Percentiles rank a stretch among this genome's conserved stretches.
Conservation (phyloP, 2,329 filamentous ascomycete species). For the Dactylellina leptospora region DNA sequence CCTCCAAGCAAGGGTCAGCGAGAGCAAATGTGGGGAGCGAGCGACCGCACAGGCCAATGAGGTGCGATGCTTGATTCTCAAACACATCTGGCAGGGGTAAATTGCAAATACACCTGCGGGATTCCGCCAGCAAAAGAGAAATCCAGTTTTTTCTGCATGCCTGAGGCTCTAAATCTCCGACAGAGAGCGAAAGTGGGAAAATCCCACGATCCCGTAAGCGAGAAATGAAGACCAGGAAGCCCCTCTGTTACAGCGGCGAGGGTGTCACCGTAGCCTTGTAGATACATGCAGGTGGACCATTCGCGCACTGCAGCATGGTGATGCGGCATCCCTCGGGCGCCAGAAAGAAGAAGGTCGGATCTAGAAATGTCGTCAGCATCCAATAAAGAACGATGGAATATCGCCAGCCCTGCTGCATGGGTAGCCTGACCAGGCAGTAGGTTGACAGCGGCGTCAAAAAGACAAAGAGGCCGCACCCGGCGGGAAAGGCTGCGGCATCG, state of each 20-base stretch:
- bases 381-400: neutral
- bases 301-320: neutral
- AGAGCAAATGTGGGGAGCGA: neutral
- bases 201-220: constrained; percentile 34
- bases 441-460: constrained; percentile 20
- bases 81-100: constrained; percentile 5
- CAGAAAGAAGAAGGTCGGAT: neutral
- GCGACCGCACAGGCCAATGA: constrained; percentile 14
- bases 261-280: neutral
- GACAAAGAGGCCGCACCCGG: constrained; percentile 24
- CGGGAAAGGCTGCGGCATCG: constrained; percentile 26
- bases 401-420: constrained; percentile 12
- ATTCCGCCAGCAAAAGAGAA: constrained; percentile 6
- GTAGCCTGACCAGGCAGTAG: constrained; percentile 21
- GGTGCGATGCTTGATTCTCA: neutral
- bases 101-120: constrained; percentile 42
- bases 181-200: constrained; percentile 3
- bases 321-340: constrained; percentile 6
- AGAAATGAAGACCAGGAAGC: neutral
- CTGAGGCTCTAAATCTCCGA: constrained; percentile 42
- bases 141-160: neutral
- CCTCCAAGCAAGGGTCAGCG: neutral
- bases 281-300: neutral
- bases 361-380: neutral
- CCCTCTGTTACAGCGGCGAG: neutral